Percentiles rank a stretch among this genome's conserved stretches.
Evolutionary conservation across 2,329 filamentous ascomycete genomes (phyloP).

Genomic region (Fusarium agapanthi): DNA sequence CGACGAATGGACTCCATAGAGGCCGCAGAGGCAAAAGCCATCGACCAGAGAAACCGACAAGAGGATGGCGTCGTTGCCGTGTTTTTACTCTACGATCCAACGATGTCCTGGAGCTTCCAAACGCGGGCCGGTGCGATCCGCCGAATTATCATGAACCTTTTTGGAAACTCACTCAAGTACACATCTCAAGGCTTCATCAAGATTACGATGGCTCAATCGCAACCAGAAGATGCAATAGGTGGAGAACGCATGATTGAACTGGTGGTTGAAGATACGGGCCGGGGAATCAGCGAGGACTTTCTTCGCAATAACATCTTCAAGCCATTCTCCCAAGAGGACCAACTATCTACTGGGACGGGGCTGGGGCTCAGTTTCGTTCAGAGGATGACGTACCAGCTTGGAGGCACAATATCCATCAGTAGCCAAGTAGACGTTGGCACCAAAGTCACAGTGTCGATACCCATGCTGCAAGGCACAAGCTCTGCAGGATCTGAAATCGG

Average conservation of each 20-base stretch:
- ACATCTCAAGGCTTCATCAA: slow-evolving; percentile 51
- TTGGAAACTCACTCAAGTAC: slow-evolving; percentile 71
- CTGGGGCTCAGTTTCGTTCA: slow-evolving; percentile 72
- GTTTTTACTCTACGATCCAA: background rate
- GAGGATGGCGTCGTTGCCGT: background rate
- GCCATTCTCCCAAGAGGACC: slow-evolving; percentile 71
- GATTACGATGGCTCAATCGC: slow-evolving; percentile 36
- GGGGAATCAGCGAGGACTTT: slow-evolving; percentile 71
- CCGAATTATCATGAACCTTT: slow-evolving; percentile 68
- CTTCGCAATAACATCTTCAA: slow-evolving; percentile 68
- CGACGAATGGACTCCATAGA: background rate
- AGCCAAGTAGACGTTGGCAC: slow-evolving; percentile 52
- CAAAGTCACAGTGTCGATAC: slow-evolving; percentile 45
- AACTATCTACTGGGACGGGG: slow-evolving; percentile 66
- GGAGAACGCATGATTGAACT: slow-evolving; percentile 42
- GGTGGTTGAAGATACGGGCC: slow-evolving; percentile 69
- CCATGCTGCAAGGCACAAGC: slow-evolving; percentile 22
- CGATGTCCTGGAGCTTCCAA: slow-evolving; percentile 58
- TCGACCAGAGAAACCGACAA: background rate
- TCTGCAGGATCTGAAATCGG: background rate
- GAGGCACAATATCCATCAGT: slow-evolving; percentile 65
- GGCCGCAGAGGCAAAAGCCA: background rate
- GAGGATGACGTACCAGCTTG: slow-evolving; percentile 64
- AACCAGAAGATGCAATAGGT: background rate
- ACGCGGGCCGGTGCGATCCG: slow-evolving; percentile 59